These are phyloP conservation scores for Diplodia scrobiculata DNA, from an alignment of 2,329 filamentous ascomycete species.

Conservation along the genomic window DNA sequence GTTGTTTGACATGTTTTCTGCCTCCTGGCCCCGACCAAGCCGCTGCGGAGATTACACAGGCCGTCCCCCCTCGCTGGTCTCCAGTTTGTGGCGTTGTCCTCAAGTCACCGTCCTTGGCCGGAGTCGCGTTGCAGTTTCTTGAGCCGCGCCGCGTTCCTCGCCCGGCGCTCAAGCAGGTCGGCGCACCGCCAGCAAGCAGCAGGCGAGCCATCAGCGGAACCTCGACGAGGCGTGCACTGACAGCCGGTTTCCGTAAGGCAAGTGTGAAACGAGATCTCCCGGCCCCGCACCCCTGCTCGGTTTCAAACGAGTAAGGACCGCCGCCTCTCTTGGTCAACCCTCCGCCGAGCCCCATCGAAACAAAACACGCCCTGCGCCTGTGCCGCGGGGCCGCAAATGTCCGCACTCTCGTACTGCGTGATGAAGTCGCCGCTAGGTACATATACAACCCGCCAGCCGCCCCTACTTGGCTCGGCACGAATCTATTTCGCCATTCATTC, in stretches of 20 bases:
- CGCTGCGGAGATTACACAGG: constrained; percentile 18
- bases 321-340: constrained; percentile 2
- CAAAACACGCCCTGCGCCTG: constrained; percentile 22
- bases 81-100: neutral
- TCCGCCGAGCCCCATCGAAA: constrained; percentile 25
- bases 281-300: constrained; percentile 20
- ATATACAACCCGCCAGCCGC: neutral
- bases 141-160: neutral
- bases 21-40: neutral
- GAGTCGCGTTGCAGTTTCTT: neutral
- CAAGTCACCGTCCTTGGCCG: neutral
- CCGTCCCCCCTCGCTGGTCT: constrained; percentile 1
- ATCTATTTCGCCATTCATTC: constrained; percentile 15
- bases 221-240: neutral
- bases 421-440: neutral
- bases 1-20: neutral
- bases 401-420: constrained; percentile 12
- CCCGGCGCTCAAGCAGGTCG: neutral
- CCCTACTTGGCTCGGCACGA: neutral
- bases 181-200: neutral
- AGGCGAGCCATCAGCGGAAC: neutral
- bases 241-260: constrained; percentile 8
- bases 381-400: constrained; percentile 20
- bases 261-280: constrained; percentile 23
- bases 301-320: constrained; percentile 23